Conservation (phyloP, 1,284 basidiomycete species). For the Trametes versicolor region DNA sequence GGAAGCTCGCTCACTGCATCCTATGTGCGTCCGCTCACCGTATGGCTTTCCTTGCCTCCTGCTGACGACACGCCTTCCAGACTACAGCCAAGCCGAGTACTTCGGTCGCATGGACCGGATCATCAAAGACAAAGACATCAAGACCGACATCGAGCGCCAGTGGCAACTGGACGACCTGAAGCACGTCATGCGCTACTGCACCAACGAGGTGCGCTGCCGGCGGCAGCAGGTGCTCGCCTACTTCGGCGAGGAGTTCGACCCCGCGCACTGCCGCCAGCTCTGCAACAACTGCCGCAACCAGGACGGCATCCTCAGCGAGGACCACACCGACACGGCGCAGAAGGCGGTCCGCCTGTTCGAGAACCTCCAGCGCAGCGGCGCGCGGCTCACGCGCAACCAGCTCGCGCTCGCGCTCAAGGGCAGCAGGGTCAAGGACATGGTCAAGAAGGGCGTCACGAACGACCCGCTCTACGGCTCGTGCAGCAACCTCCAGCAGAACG, state of each 20-base stretch:
- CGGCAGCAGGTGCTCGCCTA: constrained; percentile 85
- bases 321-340: constrained; percentile 59
- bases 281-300: constrained; percentile 80
- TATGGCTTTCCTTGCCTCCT: neutral
- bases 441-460: constrained; percentile 58
- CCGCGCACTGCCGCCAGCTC: constrained; percentile 60
- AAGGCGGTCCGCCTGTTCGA: constrained; percentile 62
- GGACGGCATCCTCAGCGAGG: constrained; percentile 49
- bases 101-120: constrained; percentile 62
- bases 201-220: constrained; percentile 88
- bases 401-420: constrained; percentile 73
- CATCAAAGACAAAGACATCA: constrained; percentile 52
- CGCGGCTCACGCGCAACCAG: constrained; percentile 53
- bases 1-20: constrained; percentile 69
- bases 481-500: constrained; percentile 54
- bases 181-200: constrained; percentile 79
- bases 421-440: constrained; percentile 59
- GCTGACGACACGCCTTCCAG: constrained; percentile 43
- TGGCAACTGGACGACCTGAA: constrained; percentile 61
- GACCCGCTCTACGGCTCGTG: constrained; percentile 65
- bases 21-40: constrained; percentile 53
- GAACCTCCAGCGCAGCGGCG: constrained; percentile 15
- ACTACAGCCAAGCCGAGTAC: constrained; percentile 66
- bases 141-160: constrained; percentile 57
- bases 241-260: constrained; percentile 60